Evolutionary conservation across 352 stramenopile genomes (phyloP).

Genomic region (Plasmopara muralis): DNA sequence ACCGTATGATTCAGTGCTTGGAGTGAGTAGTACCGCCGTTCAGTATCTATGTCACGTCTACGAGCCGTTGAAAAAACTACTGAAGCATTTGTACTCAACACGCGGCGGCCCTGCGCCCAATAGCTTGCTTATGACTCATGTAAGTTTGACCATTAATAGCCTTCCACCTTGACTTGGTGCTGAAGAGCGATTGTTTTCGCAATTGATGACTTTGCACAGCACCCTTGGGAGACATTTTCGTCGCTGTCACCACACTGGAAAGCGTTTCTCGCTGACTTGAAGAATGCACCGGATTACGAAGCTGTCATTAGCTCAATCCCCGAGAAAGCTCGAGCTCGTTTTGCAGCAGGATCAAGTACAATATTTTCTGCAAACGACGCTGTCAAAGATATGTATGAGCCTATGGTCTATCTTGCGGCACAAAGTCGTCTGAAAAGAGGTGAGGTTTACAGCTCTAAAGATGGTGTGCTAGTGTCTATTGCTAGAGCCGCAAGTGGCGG

Average conservation of each 20-base stretch:
- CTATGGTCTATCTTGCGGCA: constrained; percentile 70
- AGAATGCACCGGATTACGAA: constrained; percentile 39
- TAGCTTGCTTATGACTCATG: constrained; percentile 36
- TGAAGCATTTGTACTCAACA: constrained; percentile 42
- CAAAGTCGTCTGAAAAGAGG: constrained; percentile 5
- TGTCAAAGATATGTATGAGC: constrained; percentile 65
- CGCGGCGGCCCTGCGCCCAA: constrained; percentile 14
- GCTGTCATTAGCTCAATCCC: constrained; percentile 43
- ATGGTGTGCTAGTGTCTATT: no score
- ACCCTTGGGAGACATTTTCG: constrained; percentile 84
- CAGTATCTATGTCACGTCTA: constrained; percentile 71
- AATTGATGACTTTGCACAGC: constrained; percentile 27
- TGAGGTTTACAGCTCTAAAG: background rate
- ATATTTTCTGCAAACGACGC: constrained; percentile 27
- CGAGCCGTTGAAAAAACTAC: constrained; percentile 45
- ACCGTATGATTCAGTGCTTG: constrained; percentile 65
- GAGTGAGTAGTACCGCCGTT: constrained; percentile 48
- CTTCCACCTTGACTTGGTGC: background rate
- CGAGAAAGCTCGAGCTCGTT: constrained; percentile 37
- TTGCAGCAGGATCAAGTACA: constrained; percentile 31
- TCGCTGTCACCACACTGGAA: constrained; percentile 64
- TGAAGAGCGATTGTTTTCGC: background rate
- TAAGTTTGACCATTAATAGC: constrained; percentile 15
- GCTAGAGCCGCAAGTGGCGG: background rate
- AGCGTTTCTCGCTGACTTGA: constrained; percentile 34